Evolutionary conservation across 768 basidiomycete genomes (phyloP).

Genomic region (Rhodocollybia butyracea): DNA sequence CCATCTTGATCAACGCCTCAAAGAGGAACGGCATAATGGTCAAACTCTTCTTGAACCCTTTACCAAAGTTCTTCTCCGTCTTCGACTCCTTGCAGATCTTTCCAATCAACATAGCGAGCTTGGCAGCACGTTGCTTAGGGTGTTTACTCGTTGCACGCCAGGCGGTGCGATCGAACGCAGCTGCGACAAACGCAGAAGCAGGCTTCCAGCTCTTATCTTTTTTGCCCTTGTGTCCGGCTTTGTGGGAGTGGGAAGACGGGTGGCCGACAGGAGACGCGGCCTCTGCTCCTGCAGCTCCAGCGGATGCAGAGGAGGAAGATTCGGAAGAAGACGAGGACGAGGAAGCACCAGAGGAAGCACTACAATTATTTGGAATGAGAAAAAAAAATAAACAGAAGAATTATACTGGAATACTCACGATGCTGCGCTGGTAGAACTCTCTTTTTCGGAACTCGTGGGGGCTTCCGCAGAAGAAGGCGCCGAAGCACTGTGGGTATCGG

Average conservation of each 20-base stretch:
- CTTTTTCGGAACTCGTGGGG: too few species aligned
- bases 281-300: not conserved
- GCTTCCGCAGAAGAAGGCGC: too few species aligned
- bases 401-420: too few species aligned
- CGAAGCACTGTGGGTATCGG: too few species aligned
- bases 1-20: constrained; percentile 4
- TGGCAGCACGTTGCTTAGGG: not conserved
- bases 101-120: constrained; percentile 1
- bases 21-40: not conserved
- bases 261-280: not conserved
- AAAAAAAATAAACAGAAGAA: too few species aligned
- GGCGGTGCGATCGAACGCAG: not conserved
- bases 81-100: not conserved
- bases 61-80: not conserved
- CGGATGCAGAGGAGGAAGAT: not conserved
- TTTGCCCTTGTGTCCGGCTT: not conserved
- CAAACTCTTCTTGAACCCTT: not conserved
- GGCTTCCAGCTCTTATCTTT: too few species aligned
- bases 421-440: too few species aligned
- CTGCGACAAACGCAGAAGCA: too few species aligned
- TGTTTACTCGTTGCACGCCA: not conserved
- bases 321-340: not conserved
- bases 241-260: not conserved
- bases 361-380: too few species aligned
- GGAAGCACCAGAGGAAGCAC: not conserved